Evolutionary conservation across 352 stramenopile species (phyloP).

Genomic region (Globisporangium heterothallicum): DNA sequence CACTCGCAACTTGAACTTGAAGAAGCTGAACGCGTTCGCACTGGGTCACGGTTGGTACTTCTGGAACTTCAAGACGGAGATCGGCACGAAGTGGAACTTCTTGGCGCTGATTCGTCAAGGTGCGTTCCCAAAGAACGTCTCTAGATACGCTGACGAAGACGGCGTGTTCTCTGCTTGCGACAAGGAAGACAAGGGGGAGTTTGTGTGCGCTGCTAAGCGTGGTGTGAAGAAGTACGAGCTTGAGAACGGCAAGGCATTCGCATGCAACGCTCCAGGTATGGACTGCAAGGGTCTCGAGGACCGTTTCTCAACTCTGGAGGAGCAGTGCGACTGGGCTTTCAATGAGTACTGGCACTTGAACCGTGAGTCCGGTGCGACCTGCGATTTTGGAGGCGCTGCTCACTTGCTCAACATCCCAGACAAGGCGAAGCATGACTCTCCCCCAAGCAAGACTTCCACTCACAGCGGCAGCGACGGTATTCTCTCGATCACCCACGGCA

Average conservation of each 20-base stretch:
- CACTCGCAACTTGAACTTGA: no score
- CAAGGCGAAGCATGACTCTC: not conserved
- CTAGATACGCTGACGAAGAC: conserved; percentile 41
- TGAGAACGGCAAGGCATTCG: conserved; percentile 47
- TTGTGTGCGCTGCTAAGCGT: conserved; percentile 65
- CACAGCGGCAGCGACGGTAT: conserved; percentile 10
- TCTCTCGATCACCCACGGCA: conserved; percentile 1
- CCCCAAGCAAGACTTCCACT: not conserved
- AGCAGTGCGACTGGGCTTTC: conserved; percentile 66
- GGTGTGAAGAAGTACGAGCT: conserved; percentile 52
- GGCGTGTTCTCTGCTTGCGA: conserved; percentile 64
- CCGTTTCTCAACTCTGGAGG: conserved; percentile 44
- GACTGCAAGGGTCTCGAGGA: conserved; percentile 45
- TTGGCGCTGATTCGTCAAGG: conserved; percentile 55
- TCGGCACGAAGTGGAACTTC: conserved; percentile 89
- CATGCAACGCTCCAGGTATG: conserved; percentile 41
- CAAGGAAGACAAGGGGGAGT: conserved; percentile 67
- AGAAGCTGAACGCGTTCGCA: conserved; percentile 90
- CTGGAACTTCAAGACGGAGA: conserved; percentile 94
- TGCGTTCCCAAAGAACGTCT: conserved; percentile 71
- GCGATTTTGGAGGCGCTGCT: conserved; percentile 63
- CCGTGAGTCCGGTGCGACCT: conserved; percentile 59
- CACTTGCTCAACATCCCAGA: conserved; percentile 35
- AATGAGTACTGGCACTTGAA: conserved; percentile 70
- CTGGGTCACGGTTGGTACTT: conserved; percentile 93